These are phyloP conservation scores for Aureobasidium lini DNA, from an alignment of 2,329 filamentous ascomycete species.

Conservation along the genomic window DNA sequence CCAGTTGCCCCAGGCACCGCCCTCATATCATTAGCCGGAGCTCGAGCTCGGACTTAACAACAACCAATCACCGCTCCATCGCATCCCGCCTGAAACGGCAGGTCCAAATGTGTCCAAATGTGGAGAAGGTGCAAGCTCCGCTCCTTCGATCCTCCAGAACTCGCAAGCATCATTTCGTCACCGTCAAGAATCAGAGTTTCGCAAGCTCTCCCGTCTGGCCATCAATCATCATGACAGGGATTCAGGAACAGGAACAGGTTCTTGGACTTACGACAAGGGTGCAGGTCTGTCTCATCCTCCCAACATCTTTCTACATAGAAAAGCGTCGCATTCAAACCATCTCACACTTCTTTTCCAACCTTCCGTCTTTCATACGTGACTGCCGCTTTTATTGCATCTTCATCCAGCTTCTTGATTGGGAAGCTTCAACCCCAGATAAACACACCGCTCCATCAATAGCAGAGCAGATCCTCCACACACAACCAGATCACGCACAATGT, in stretches of 20 bases:
- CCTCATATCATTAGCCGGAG: not conserved
- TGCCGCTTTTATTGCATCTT: not conserved
- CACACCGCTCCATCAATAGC: slow-evolving; percentile 1
- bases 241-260: not conserved
- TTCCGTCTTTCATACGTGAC: not conserved
- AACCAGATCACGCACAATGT: not conserved
- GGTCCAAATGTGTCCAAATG: not conserved
- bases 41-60: not conserved
- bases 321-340: too few species aligned
- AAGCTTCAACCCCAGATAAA: too few species aligned
- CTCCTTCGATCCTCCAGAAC: not conserved
- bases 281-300: too few species aligned
- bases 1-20: slow-evolving; percentile 9
- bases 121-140: not conserved
- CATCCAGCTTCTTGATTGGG: not conserved
- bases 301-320: not conserved
- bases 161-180: slow-evolving; percentile 8
- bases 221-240: slow-evolving; percentile 3
- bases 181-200: not conserved
- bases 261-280: not conserved
- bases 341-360: too few species aligned
- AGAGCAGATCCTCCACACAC: too few species aligned
- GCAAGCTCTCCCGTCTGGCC: not conserved
- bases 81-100: slow-evolving; percentile 12
- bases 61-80: slow-evolving; percentile 9